phyloP scores from a whole-genome alignment of 495 filamentous ascomycete species.

The Trichoderma asperelloides region DNA sequence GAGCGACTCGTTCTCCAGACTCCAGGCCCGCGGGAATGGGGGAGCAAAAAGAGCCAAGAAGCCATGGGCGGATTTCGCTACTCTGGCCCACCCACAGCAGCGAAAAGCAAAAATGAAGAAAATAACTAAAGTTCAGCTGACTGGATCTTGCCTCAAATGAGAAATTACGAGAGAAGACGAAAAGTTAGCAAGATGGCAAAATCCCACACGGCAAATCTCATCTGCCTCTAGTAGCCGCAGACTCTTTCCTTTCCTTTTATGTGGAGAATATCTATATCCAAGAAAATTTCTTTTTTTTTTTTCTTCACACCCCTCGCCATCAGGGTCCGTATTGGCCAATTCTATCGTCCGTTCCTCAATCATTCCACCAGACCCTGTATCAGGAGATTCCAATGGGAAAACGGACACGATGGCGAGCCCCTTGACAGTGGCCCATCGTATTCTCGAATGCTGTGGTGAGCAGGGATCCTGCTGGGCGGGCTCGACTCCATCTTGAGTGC shows the following conservation, averaged over 20 bases:
- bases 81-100: not conserved
- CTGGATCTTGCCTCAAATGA: not conserved
- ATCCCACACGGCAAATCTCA: not conserved
- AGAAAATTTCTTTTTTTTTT: not conserved
- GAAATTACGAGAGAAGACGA: not conserved
- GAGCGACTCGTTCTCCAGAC: slow-evolving; percentile 4
- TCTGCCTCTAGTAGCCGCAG: not conserved
- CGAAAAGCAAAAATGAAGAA: not conserved
- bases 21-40: not conserved
- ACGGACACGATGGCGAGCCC: not conserved
- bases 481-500: slow-evolving; percentile 1
- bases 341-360: not conserved
- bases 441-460: not conserved
- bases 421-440: not conserved
- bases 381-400: not conserved
- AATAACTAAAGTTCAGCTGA: not conserved
- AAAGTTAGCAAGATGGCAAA: not conserved
- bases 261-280: not conserved
- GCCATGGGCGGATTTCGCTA: not conserved
- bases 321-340: not conserved
- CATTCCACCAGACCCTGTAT: not conserved
- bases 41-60: not conserved
- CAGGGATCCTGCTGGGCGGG: not conserved
- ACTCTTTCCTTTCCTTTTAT: not conserved
- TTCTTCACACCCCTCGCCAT: not conserved